Conservation (phyloP, 352 stramenopile species). For the Pythium vanterpoolii region DNA sequence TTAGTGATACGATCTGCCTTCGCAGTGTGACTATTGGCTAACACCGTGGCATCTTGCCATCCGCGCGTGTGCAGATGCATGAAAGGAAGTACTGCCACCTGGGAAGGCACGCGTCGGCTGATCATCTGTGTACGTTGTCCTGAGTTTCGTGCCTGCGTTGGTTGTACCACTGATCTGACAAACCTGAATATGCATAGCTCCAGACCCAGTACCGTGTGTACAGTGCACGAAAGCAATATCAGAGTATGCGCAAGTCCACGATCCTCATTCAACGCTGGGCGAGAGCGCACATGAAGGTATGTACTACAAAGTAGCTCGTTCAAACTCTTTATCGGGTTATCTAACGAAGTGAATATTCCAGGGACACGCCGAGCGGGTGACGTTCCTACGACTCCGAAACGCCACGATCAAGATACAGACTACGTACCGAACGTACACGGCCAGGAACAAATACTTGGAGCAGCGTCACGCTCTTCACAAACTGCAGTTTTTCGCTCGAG, state of each 20-base stretch:
- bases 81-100: conserved; percentile 50
- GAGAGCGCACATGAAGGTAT: conserved; percentile 56
- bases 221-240: conserved; percentile 47
- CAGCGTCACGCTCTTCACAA: conserved; percentile 19
- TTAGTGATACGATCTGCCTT: conserved; percentile 15
- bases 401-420: conserved; percentile 46
- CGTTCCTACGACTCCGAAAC: conserved; percentile 29
- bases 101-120: conserved; percentile 60
- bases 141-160: not conserved
- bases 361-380: conserved; percentile 29
- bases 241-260: conserved; percentile 28
- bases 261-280: conserved; percentile 55
- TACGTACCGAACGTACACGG: conserved; percentile 32
- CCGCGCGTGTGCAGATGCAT: conserved; percentile 33
- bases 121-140: conserved; percentile 51
- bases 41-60: not conserved
- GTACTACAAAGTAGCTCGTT: conserved; percentile 17
- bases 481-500: conserved; percentile 38
- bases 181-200: conserved; percentile 31
- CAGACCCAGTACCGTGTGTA: conserved; percentile 78
- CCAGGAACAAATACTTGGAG: conserved; percentile 25
- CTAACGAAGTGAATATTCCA: not conserved
- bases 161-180: not conserved
- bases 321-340: not conserved
- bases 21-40: not conserved